phyloP scores from a whole-genome alignment of 257 asterid genomes.

The Jaltomata sinuosa region DNA sequence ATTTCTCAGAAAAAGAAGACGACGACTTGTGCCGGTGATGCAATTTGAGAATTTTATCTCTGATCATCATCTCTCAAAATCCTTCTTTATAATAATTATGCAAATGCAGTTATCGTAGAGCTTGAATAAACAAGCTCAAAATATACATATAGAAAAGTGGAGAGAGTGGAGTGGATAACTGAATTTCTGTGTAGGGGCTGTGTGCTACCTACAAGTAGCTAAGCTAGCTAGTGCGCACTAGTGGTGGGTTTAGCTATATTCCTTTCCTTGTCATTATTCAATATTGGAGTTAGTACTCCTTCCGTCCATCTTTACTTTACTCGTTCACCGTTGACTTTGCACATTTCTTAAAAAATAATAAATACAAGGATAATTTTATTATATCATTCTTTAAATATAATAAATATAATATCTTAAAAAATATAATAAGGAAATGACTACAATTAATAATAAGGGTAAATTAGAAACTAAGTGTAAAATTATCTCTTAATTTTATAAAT shows the following conservation, averaged over 20 bases:
- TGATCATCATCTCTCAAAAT: slow-evolving; percentile 12
- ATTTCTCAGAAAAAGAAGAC: slow-evolving; percentile 13
- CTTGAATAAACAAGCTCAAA: not conserved
- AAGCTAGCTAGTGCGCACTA: not conserved
- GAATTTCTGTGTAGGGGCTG: not conserved
- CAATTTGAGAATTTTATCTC: slow-evolving; percentile 33
- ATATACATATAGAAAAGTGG: not conserved
- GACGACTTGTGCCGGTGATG: slow-evolving; percentile 27
- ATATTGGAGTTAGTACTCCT: too few relatives aligned
- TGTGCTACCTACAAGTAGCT: too few relatives aligned
- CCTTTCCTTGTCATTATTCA: not conserved
- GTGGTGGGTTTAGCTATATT: not conserved
- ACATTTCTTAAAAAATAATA: too few relatives aligned
- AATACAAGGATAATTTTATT: too few relatives aligned
- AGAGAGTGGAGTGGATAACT: not conserved
- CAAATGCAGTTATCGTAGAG: not conserved
- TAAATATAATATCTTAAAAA: too few relatives aligned
- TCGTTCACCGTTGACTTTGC: too few relatives aligned
- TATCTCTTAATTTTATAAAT: too few relatives aligned
- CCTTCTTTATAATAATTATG: not conserved
- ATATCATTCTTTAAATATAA: too few relatives aligned
- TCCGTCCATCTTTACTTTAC: too few relatives aligned
- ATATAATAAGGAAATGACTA: too few relatives aligned
- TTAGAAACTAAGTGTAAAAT: too few relatives aligned
- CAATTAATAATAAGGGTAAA: too few relatives aligned